These are phyloP conservation scores for Arthroderma sp. DNA, from an alignment of 2,329 filamentous ascomycete genomes.

Conservation along the genomic window DNA sequence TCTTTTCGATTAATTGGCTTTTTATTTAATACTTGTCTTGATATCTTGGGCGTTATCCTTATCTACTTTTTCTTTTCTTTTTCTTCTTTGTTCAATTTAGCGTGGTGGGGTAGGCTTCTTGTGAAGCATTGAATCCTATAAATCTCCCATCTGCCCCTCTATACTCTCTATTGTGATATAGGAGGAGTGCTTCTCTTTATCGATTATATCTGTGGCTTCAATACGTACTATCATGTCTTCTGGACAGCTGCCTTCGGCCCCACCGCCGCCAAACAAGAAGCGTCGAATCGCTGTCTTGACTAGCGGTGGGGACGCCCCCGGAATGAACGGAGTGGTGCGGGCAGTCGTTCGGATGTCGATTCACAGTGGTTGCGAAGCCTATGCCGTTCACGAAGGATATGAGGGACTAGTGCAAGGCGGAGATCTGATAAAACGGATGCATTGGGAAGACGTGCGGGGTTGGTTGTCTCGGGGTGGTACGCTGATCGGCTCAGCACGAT, in stretches of 20 bases:
- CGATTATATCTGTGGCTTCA: no score
- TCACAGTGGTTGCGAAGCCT: slow-evolving; percentile 66
- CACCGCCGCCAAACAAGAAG: slow-evolving; percentile 14
- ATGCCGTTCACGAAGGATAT: slow-evolving; percentile 83
- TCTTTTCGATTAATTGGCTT: no score
- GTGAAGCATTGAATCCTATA: no score
- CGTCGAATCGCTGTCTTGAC: slow-evolving; percentile 77
- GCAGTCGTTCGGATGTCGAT: slow-evolving; percentile 87
- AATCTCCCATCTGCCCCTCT: no score
- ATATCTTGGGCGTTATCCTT: no score
- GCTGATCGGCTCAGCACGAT: slow-evolving; percentile 86
- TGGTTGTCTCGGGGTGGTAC: slow-evolving; percentile 91
- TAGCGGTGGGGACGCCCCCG: slow-evolving; percentile 83
- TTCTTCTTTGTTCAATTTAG: no score
- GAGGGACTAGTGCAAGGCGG: slow-evolving; percentile 86
- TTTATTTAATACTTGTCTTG: no score
- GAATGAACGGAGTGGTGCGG: slow-evolving; percentile 85
- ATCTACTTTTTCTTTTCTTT: no score
- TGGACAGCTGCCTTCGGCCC: slow-evolving; percentile 14
- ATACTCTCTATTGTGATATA: no score
- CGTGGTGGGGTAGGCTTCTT: no score
- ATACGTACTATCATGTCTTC: no score
- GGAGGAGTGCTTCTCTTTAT: no score
- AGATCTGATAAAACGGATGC: slow-evolving; percentile 72
- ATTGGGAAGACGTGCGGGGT: slow-evolving; percentile 87